These are phyloP conservation scores for Sporisorium iseilematis-ciliati DNA, from an alignment of 1,284 basidiomycete genomes.

Conservation along the genomic window DNA sequence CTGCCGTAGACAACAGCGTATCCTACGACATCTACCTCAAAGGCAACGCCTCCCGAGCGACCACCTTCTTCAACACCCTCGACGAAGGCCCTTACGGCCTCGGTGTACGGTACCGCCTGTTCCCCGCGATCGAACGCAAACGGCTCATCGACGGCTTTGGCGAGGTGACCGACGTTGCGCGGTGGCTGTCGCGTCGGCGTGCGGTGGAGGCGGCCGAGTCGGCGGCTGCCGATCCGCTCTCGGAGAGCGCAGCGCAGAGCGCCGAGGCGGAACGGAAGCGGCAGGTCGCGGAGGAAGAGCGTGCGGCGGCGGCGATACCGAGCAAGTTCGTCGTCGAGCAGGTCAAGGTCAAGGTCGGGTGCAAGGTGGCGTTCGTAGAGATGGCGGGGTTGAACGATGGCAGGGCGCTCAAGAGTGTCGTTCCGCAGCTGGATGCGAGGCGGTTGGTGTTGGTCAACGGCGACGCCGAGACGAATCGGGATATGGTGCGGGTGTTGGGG, in stretches of 20 bases:
- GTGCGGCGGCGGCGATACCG: conserved; percentile 77
- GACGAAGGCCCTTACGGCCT: conserved; percentile 72
- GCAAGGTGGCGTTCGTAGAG: conserved; percentile 89
- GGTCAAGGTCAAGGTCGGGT: conserved; percentile 82
- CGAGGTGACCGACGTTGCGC: conserved; percentile 85
- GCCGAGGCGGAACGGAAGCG: conserved; percentile 77
- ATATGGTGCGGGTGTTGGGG: conserved; percentile 37
- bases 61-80: conserved; percentile 80
- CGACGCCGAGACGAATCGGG: conserved; percentile 36
- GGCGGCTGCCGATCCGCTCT: conserved; percentile 15
- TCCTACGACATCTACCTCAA: conserved; percentile 97
- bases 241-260: conserved; percentile 12
- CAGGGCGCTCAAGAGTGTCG: conserved; percentile 93
- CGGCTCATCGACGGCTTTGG: conserved; percentile 93
- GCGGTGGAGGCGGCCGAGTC: conserved; percentile 55
- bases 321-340: conserved; percentile 87
- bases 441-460: conserved; percentile 66
- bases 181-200: conserved; percentile 72
- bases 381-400: conserved; percentile 97
- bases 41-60: conserved; percentile 84
- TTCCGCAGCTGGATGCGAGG: conserved; percentile 94
- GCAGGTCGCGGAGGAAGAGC: conserved; percentile 54
- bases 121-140: conserved; percentile 94
- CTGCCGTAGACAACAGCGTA: conserved; percentile 72
- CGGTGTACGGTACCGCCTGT: conserved; percentile 90